Conservation (phyloP, 139 green algal genomes). For the Chlamydomonas incerta region DNA sequence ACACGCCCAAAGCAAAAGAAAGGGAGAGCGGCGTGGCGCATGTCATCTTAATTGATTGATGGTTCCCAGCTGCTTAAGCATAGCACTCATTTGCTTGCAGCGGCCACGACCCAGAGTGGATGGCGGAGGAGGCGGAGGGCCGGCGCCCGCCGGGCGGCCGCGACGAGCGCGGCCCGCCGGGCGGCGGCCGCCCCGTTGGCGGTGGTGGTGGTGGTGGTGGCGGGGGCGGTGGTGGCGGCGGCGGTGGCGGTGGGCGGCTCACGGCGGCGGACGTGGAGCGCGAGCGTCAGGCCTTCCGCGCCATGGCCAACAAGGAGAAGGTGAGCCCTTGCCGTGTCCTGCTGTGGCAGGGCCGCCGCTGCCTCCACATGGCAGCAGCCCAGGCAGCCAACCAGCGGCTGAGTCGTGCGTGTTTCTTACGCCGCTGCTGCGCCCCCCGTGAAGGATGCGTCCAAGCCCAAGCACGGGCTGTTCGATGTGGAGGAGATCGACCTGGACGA, state of each 20-base stretch:
- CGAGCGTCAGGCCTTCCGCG: constrained; percentile 36
- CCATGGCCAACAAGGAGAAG: constrained; percentile 21
- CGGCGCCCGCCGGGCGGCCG: too few relatives aligned
- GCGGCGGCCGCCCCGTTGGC: too few relatives aligned
- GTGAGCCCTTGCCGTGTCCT: background rate
- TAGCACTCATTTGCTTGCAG: too few relatives aligned
- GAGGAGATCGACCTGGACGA: constrained; percentile 45
- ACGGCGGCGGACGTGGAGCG: constrained; percentile 37
- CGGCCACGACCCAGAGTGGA: constrained; percentile 26
- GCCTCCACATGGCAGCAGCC: too few relatives aligned
- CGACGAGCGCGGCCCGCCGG: background rate
- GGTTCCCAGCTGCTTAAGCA: too few relatives aligned
- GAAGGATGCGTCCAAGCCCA: constrained; percentile 20
- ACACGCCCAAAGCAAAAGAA: too few relatives aligned
- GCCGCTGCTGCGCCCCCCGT: too few relatives aligned
- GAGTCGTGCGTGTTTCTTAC: too few relatives aligned
- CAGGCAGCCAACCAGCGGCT: too few relatives aligned
- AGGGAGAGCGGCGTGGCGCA: too few relatives aligned
- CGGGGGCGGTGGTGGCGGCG: background rate
- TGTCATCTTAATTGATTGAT: too few relatives aligned
- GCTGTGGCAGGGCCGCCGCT: too few relatives aligned
- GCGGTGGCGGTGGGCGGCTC: background rate
- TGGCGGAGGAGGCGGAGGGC: constrained; percentile 14
- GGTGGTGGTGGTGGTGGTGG: background rate
- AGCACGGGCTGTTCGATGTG: constrained; percentile 20